Evolutionary conservation across 306 rosid genomes (phyloP).

Genomic region (Abrus pulchellus): DNA sequence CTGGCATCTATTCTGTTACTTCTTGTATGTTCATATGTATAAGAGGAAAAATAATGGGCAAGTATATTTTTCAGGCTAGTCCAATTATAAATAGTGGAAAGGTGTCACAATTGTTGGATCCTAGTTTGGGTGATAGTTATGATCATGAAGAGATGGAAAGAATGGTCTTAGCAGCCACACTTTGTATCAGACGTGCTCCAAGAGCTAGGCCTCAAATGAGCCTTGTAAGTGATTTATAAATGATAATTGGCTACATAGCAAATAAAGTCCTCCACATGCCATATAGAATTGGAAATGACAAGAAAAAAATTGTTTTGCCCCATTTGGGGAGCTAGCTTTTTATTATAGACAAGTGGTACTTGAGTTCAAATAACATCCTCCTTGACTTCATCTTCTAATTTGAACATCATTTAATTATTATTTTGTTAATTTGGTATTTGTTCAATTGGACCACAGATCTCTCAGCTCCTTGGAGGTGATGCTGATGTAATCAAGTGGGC

Average conservation of each 20-base stretch:
- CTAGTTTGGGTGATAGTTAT: slow-evolving; percentile 65
- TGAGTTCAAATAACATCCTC: slow-evolving; percentile 23
- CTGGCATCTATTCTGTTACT: slow-evolving; percentile 14
- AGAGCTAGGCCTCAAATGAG: slow-evolving; percentile 94
- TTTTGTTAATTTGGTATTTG: slow-evolving; percentile 17
- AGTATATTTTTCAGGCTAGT: slow-evolving; percentile 69
- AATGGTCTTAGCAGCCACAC: slow-evolving; percentile 89
- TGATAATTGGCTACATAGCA: slow-evolving; percentile 13
- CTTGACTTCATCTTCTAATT: slow-evolving; percentile 31
- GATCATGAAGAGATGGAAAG: slow-evolving; percentile 78
- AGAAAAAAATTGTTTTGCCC: not conserved
- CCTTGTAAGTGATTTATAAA: slow-evolving; percentile 66
- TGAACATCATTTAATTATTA: slow-evolving; percentile 4
- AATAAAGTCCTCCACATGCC: slow-evolving; percentile 9
- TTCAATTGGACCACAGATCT: slow-evolving; percentile 63
- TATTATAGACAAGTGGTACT: not conserved
- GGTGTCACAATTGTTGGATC: slow-evolving; percentile 77
- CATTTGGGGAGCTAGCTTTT: not conserved
- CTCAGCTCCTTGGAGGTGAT: slow-evolving; percentile 89
- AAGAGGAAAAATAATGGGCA: slow-evolving; percentile 17
- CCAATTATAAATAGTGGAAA: slow-evolving; percentile 81
- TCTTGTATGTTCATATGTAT: slow-evolving; percentile 29
- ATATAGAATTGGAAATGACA: not conserved
- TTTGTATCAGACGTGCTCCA: slow-evolving; percentile 84
- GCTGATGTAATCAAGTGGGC: slow-evolving; percentile 80